Evolutionary conservation across 257 asterid species (phyloP), one percentile per base, ranked within the genome.

Genomic region (Parsonsia alboflavescens): DNA sequence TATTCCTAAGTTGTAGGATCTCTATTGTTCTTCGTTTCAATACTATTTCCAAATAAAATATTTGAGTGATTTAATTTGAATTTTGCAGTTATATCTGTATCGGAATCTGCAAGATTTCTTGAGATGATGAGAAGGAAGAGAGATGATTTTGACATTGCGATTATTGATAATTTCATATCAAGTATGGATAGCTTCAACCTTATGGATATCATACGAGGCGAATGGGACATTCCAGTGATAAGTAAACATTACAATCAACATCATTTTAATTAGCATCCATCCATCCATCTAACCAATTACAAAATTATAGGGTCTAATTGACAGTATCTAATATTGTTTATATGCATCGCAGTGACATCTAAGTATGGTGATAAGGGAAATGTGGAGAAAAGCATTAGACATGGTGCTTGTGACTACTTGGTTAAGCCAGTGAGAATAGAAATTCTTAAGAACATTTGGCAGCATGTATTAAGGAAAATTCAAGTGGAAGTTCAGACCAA

Each of bases 321-420:
- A 42, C 9, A 5, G 5, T 42, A 7, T 5, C 46, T 7, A 5
- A 42, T 7, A 7, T 15, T 52, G 7, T 6, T 0, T 15, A 50
- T 15, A 33, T 17, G 58, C 22, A 19, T 80, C 3, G 78, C 80
- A 88, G 96, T 88, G 96, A 77, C 85, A 79, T 90, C 96, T 7
- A 94, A 91, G 45, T 80, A 87, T 56, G 75, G 85, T 61, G 90
- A 84, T 71, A 82, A 86, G 39, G 83, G 84, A 48, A 84, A 71
- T 11, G 89, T 87, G 12, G 85, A 87, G 85, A 88, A 90, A 75
- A 91, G 94, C 69, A 83, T 88, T n/a, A 87, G 88, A 53, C 92
- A 88, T 7, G 96, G 96, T 17, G 96, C 92, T 22, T 84, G 91
- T 64, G 96, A 90, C 75, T 90, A 87, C 82, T 77, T 90, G 88